These are phyloP conservation scores for Massariosphaeria phaeospora DNA, from an alignment of 495 filamentous ascomycete genomes.

Conservation along the genomic window DNA sequence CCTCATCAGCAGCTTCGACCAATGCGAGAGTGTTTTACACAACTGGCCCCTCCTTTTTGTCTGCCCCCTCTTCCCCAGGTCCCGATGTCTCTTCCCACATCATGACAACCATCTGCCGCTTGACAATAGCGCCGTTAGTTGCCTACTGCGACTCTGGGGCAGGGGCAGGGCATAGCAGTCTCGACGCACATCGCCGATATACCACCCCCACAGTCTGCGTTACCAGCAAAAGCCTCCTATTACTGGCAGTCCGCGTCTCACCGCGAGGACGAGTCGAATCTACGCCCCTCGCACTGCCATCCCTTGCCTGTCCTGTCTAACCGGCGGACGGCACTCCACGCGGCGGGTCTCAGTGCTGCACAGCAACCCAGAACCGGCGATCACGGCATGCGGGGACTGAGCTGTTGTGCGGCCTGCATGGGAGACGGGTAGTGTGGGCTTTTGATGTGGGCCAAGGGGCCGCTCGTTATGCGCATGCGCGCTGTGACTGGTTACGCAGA, in stretches of 20 bases:
- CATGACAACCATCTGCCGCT: constrained; percentile 1
- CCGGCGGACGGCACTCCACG: background rate
- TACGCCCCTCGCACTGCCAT: too few relatives aligned
- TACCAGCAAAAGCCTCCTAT: too few relatives aligned
- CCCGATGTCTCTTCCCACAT: background rate
- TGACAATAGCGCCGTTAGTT: background rate
- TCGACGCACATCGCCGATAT: background rate
- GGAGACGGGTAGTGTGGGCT: too few relatives aligned
- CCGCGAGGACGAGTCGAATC: too few relatives aligned
- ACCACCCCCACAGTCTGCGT: background rate
- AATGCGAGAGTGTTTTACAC: background rate
- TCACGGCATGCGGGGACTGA: constrained; percentile 18
- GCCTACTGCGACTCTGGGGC: background rate
- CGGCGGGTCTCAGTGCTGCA: constrained; percentile 2
- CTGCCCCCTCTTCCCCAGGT: background rate
- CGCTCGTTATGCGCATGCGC: constrained; percentile 1
- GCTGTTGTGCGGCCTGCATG: constrained; percentile 20
- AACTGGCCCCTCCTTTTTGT: background rate
- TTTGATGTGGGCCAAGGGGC: constrained; percentile 15
- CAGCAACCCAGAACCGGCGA: constrained; percentile 16
- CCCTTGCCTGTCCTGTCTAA: background rate
- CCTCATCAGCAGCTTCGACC: constrained; percentile 1
- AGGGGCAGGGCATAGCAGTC: background rate
- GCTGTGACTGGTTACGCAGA: constrained; percentile 10
- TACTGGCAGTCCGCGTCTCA: too few relatives aligned